These are phyloP conservation scores for Leptographium flavum DNA, from an alignment of 2,329 filamentous ascomycete species.

Conservation along the genomic window DNA sequence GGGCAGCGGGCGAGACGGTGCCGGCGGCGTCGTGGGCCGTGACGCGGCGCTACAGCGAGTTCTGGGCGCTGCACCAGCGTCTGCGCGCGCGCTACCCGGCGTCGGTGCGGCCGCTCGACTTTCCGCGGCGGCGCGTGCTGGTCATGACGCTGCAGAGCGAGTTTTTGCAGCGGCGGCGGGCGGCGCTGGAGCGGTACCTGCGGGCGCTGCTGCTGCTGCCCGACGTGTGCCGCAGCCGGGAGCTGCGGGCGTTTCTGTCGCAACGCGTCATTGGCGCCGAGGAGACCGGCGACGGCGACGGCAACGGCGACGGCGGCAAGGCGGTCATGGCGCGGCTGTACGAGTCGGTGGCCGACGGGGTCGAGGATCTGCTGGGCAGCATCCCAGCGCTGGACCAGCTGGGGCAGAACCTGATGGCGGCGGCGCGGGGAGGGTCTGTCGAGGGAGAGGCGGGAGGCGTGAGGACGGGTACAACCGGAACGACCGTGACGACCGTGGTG, in stretches of 20 bases:
- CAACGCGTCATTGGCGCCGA: slow-evolving; percentile 53
- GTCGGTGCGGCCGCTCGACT: slow-evolving; percentile 78
- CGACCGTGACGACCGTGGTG: background rate
- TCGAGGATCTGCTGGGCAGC: slow-evolving; percentile 95
- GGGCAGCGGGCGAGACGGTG: slow-evolving; percentile 89
- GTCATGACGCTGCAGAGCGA: slow-evolving; percentile 96
- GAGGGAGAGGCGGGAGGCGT: background rate
- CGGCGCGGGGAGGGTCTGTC: slow-evolving; percentile 40
- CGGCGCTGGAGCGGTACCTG: slow-evolving; percentile 75
- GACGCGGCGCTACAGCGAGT: slow-evolving; percentile 89
- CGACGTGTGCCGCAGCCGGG: slow-evolving; percentile 85
- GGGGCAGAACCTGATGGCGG: slow-evolving; percentile 78
- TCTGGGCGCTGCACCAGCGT: slow-evolving; percentile 86
- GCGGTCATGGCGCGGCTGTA: slow-evolving; percentile 92
- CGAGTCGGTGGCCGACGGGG: slow-evolving; percentile 91
- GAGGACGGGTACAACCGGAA: background rate
- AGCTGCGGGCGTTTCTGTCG: slow-evolving; percentile 83
- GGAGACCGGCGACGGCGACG: background rate
- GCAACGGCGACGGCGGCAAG: slow-evolving; percentile 46
- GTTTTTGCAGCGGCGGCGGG: slow-evolving; percentile 77
- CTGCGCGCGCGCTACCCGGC: slow-evolving; percentile 65
- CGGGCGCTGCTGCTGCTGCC: slow-evolving; percentile 70
- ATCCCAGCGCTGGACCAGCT: slow-evolving; percentile 92
- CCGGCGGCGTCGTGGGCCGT: slow-evolving; percentile 90
- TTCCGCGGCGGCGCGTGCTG: slow-evolving; percentile 80